Percentiles rank a stretch among this genome's conserved stretches.
Evolutionary conservation across 1,284 basidiomycete species (phyloP).

Genomic region (Trametes pubescens): DNA sequence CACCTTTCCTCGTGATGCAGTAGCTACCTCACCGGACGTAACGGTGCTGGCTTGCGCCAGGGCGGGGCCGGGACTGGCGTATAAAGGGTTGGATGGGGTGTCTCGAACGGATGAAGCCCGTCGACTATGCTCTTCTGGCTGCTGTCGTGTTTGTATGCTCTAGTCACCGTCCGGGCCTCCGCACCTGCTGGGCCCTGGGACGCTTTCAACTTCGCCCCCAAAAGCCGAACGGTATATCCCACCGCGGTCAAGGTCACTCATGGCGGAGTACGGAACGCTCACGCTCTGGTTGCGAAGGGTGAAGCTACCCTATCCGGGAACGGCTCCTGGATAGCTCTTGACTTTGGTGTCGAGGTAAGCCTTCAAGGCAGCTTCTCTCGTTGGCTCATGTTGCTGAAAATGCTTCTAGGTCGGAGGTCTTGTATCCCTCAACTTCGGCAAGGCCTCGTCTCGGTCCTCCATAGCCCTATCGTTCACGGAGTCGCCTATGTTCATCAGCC

Average conservation of each 20-base stretch:
- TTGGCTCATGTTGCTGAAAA: not conserved
- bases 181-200: constrained; percentile 57
- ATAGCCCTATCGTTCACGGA: constrained; percentile 59
- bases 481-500: constrained; percentile 55
- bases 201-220: constrained; percentile 55
- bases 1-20: constrained; percentile 26
- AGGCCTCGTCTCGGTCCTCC: constrained; percentile 42
- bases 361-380: not conserved
- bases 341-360: constrained; percentile 56
- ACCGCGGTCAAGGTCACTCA: constrained; percentile 42
- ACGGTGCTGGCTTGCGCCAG: not conserved
- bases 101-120: not conserved
- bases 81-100: constrained; percentile 8
- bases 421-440: constrained; percentile 49
- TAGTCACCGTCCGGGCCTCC: constrained; percentile 24
- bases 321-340: constrained; percentile 52
- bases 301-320: constrained; percentile 47
- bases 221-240: constrained; percentile 49
- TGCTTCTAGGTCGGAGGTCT: constrained; percentile 54
- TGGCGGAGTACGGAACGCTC: constrained; percentile 45
- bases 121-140: constrained; percentile 20
- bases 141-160: constrained; percentile 10
- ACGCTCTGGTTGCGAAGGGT: constrained; percentile 42
- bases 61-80: not conserved
- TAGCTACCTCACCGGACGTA: constrained; percentile 4